Evolutionary conservation across 1,139 yeast species (phyloP), one percentile per base, ranked within the genome.

Genomic region (Debaryomyces subglobosus): DNA sequence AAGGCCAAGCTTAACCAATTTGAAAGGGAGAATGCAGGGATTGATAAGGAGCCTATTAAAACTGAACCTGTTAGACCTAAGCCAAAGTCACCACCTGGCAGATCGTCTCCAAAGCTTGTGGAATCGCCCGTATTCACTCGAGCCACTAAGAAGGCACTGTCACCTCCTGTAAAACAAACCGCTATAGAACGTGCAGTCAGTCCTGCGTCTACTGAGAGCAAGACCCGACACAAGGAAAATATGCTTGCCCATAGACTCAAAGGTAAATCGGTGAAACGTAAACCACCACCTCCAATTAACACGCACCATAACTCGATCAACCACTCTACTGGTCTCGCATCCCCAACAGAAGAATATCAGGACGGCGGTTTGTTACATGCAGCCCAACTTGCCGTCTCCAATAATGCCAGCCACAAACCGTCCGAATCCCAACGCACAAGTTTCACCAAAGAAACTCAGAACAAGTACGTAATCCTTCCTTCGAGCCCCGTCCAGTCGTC

Each of bases 311-410:
- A 55, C 13, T 45, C 43, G 4, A 29, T 67, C 21, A 67, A 69
- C 50, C 62, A 65, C 64, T 68, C 74, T 38, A 72, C 78, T 3
- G 77, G 77, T 0, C 61, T 72, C 25, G 62, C 65, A 24, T 51
- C 47, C 10, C 50, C 52, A 29, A 53, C 57, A 2, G 25, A 35
- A 16, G 30, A 24, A 15, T 40, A 30, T 25, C 59, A 53, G 15
- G 68, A 59, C 7, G 59, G 60, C 43, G 76, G 66, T 3, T 69
- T 63, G 52, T 58, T 76, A 23, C 74, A 72, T 48, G 81, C 80
- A 12, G 79, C 79, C 1, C 74, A 73, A 52, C 62, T 73, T 48
- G 82, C 81, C 0, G 81, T 79, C 3, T 69, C 79, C 5, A 64
- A 71, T 44, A 62, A 59, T 25, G 43, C 50, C 16, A 49, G 62